phyloP scores from a whole-genome alignment of 83 land plant species.

The Picea engelmannii region DNA sequence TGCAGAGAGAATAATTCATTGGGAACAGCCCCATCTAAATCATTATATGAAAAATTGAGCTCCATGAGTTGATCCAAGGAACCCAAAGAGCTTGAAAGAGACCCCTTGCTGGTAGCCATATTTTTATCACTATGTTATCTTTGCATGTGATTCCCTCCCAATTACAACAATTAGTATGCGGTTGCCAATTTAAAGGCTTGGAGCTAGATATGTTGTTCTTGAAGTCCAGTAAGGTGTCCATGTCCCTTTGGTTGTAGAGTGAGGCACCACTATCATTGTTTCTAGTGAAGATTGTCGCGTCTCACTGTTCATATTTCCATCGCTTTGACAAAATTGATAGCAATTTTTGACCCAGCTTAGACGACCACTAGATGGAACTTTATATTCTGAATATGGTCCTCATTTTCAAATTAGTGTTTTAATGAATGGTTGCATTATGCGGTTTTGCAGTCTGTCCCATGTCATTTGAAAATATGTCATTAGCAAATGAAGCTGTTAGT shows the following conservation, averaged over 20 bases:
- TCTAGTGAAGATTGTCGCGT: no score
- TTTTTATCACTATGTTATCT: constrained; percentile 19
- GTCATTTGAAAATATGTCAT: constrained; percentile 69
- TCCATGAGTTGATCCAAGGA: no score
- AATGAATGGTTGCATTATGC: neutral
- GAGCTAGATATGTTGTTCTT: neutral
- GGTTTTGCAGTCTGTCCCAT: constrained; percentile 77
- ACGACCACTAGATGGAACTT: neutral
- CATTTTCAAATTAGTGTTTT: neutral
- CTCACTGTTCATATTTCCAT: no score
- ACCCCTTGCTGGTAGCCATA: constrained; percentile 9
- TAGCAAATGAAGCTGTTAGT: constrained; percentile 69
- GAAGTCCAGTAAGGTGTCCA: neutral
- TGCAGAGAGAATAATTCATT: constrained; percentile 18
- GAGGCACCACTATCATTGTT: neutral
- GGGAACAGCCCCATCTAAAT: no score
- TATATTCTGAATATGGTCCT: neutral
- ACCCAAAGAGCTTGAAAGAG: neutral
- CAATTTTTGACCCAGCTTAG: no score
- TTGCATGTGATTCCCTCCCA: constrained; percentile 54
- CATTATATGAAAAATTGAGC: no score
- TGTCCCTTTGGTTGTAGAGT: neutral
- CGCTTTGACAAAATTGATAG: no score
- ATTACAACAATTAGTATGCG: constrained; percentile 25
- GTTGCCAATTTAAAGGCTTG: neutral